Evolutionary conservation across 2,329 filamentous ascomycete species (phyloP).

Genomic region (Sclerotinia minor): DNA sequence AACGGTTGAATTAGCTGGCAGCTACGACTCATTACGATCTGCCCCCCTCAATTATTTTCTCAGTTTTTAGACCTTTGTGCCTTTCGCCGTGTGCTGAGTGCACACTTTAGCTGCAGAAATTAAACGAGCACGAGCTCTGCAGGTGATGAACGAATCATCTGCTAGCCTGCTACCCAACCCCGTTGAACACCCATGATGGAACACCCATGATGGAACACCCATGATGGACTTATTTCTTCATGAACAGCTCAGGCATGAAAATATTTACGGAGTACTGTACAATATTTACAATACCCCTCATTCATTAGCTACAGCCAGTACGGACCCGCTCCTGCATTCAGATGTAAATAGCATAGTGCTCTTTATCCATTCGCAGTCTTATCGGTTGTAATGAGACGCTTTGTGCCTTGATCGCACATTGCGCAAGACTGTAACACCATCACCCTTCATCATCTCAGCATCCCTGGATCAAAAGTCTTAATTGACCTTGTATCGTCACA

Average conservation of each 20-base stretch:
- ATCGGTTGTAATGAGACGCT: constrained; percentile 20
- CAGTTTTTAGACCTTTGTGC: constrained; percentile 5
- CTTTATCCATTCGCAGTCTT: constrained; percentile 23
- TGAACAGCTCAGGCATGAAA: constrained; percentile 24
- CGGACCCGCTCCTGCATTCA: constrained; percentile 21
- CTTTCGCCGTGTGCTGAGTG: neutral
- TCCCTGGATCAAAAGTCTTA: neutral
- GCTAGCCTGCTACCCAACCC: constrained; percentile 6
- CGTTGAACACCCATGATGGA: too few relatives aligned
- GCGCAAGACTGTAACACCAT: constrained; percentile 15
- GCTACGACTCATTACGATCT: neutral
- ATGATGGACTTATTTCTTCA: constrained; percentile 18
- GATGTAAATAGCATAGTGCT: constrained; percentile 12
- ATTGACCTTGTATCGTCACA: neutral
- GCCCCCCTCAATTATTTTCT: neutral
- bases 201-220: neutral
- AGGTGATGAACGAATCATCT: neutral
- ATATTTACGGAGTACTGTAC: neutral
- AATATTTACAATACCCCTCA: constrained; percentile 22
- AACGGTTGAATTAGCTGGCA: neutral
- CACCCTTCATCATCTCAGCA: neutral
- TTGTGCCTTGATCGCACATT: constrained; percentile 26
- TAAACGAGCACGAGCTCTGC: neutral
- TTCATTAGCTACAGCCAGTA: constrained; percentile 19
- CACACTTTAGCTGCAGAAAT: constrained; percentile 2